phyloP scores from a whole-genome alignment of 1,284 basidiomycete species.

The Golubevia pallescens region DNA sequence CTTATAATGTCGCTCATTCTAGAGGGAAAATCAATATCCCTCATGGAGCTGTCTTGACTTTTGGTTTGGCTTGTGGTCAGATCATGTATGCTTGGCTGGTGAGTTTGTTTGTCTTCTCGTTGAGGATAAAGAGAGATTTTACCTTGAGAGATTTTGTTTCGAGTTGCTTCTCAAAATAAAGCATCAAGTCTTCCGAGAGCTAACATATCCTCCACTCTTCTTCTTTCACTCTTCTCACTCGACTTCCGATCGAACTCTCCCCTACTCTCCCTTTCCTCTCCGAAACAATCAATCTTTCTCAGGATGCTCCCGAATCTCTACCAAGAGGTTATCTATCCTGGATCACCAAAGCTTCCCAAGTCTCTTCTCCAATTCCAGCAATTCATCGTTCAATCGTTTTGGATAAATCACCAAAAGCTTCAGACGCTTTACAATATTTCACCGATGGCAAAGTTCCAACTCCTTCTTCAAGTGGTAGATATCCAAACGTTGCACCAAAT shows the following conservation, averaged over 20 bases:
- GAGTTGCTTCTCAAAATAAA: too few species aligned
- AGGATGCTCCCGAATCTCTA: slow-evolving; percentile 31
- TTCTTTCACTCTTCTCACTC: too few species aligned
- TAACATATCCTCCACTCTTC: too few species aligned
- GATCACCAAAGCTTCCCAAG: slow-evolving; percentile 54
- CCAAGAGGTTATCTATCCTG: slow-evolving; percentile 42
- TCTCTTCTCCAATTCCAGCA: slow-evolving; percentile 13
- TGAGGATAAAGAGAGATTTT: too few species aligned
- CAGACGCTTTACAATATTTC: slow-evolving; percentile 29
- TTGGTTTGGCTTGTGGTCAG: slow-evolving; percentile 82
- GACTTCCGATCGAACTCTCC: too few species aligned
- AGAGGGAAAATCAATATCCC: slow-evolving; percentile 75
- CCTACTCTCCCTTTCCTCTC: too few species aligned
- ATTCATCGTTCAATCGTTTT: slow-evolving; percentile 12
- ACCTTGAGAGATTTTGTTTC: background rate
- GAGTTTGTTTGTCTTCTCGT: too few species aligned
- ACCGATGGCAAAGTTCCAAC: slow-evolving; percentile 44
- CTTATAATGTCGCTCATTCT: slow-evolving; percentile 76
- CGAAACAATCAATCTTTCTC: too few species aligned
- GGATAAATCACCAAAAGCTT: slow-evolving; percentile 9
- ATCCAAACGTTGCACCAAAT: slow-evolving; percentile 35
- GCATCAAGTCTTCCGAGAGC: too few species aligned
- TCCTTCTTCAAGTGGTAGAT: slow-evolving; percentile 35
- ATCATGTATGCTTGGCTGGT: slow-evolving; percentile 67
- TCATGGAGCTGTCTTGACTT: slow-evolving; percentile 82